Evolutionary conservation across 2,329 filamentous ascomycete species (phyloP).

Genomic region (Huntiella bhutanensis): DNA sequence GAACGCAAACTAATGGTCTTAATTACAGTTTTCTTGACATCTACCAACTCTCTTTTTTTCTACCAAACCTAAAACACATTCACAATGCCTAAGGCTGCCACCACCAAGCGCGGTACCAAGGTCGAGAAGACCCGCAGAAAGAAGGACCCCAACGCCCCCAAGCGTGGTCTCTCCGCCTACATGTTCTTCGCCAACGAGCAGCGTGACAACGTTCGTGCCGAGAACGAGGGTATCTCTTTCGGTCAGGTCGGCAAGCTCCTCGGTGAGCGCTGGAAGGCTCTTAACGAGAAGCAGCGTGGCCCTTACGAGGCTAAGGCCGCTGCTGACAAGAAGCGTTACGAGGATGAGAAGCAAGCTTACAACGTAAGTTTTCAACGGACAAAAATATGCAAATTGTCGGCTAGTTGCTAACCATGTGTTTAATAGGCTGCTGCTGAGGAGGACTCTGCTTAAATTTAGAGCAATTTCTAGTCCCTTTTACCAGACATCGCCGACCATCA

Average conservation of each 20-base stretch:
- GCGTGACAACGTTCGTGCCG: slow-evolving; percentile 92
- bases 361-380: slow-evolving; percentile 38
- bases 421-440: slow-evolving; percentile 14
- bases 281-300: slow-evolving; percentile 77
- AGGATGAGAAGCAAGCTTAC: slow-evolving; percentile 92
- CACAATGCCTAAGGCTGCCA: slow-evolving; percentile 39
- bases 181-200: slow-evolving; percentile 99
- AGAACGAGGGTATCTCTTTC: slow-evolving; percentile 95
- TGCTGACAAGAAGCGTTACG: slow-evolving; percentile 96
- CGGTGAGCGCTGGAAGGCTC: slow-evolving; percentile 95
- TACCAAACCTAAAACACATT: slow-evolving; percentile 9
- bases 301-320: slow-evolving; percentile 96
- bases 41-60: no score
- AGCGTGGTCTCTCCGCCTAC: slow-evolving; percentile 98
- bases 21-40: no score
- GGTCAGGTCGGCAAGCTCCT: slow-evolving; percentile 97
- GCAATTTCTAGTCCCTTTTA: slow-evolving; percentile 1
- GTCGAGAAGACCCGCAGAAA: slow-evolving; percentile 36
- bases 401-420: slow-evolving; percentile 9
- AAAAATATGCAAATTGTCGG: background rate
- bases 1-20: background rate
- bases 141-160: slow-evolving; percentile 90
- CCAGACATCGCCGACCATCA: slow-evolving; percentile 5
- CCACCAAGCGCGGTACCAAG: slow-evolving; percentile 35
- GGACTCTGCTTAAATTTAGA: slow-evolving; percentile 13